phyloP scores from a whole-genome alignment of 2,329 filamentous ascomycete species.

The Pochonia chlamydosporia region DNA sequence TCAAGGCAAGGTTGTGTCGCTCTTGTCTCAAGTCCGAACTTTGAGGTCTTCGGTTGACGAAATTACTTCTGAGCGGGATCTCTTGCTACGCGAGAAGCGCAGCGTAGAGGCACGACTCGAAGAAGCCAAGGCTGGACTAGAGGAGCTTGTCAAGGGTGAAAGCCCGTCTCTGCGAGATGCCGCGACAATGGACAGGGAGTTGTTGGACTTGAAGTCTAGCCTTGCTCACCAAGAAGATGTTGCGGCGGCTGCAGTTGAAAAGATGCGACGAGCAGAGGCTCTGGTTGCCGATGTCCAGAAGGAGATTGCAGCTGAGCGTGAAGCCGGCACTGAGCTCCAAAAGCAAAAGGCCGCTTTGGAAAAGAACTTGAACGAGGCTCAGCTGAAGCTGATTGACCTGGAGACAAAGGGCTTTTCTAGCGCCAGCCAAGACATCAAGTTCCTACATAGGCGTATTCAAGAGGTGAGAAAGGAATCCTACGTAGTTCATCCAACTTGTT shows the following conservation, averaged over 20 bases:
- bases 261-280: conserved; percentile 92
- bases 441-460: conserved; percentile 88
- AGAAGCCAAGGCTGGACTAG: conserved; percentile 82
- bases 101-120: conserved; percentile 77
- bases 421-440: conserved; percentile 90
- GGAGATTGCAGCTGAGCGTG: conserved; percentile 81
- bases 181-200: conserved; percentile 79
- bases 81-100: conserved; percentile 82
- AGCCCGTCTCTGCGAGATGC: conserved; percentile 86
- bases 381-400: conserved; percentile 83
- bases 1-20: conserved; percentile 83
- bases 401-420: conserved; percentile 97
- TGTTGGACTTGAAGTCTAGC: conserved; percentile 81
- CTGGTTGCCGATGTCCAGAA: conserved; percentile 86
- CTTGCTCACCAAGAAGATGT: conserved; percentile 93
- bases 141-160: conserved; percentile 80
- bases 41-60: conserved; percentile 84
- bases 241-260: conserved; percentile 83
- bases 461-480: conserved; percentile 64
- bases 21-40: conserved; percentile 82
- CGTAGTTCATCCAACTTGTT: background rate
- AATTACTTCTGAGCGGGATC: conserved; percentile 76
- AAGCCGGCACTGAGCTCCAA: conserved; percentile 73
- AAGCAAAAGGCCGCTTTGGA: conserved; percentile 87
- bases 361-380: conserved; percentile 84